Base-by-base conservation (phyloP, 768 basidiomycete species). In the Rhodotorula kratochvilovae region DNA sequence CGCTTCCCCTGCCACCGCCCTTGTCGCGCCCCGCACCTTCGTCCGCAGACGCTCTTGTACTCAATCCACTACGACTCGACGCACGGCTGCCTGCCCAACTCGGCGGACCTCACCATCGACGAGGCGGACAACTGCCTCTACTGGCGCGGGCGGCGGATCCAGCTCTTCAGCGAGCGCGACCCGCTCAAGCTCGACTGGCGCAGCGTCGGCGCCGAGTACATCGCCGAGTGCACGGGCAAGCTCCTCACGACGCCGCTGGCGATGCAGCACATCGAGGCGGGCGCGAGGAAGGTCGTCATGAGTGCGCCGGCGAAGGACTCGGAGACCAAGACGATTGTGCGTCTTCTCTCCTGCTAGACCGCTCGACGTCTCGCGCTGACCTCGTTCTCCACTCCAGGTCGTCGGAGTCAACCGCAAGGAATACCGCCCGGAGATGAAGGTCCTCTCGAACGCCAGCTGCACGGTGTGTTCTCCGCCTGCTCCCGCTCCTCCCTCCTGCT, bases 1-100 rank as follows among this genome's bases (percentile, higher is more conserved):
- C 46, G 23, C 23, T 7, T 23, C 2, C 46, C 46, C 21, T 48
- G 48, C 48, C 48, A 46, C 3, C 25, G 11, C 5, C 25, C 25
- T 27, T 6, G 12, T 25, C 46, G 2, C 46, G 2, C 23, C 23
- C 23, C 6, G 7, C 46, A 7, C 19, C 23, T 48, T 21, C 23
- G 19, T 25, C 48, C 23, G 23, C 51, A 29, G n/a, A 53, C 51
- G 6, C 77, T 81, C 36, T 70, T 81, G 55, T 79, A 76, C 56
- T 77, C 76, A 3, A 79, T 81, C 63, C 73, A 71, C n/a, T 79
- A 78, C 69, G 81, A 81, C 70, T 78, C 78, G 23, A 81, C 81
- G 21, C 81, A 81, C 63, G 81, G 81, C 15, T 65, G 64, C 4
- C 77, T 72, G 43, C 48, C 59, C 29, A 64, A 76, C 48, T 74